Percentiles rank a stretch among this genome's conserved stretches.
Conservation (phyloP, 2,329 filamentous ascomycete species). For the Diaporthe caulivora region DNA sequence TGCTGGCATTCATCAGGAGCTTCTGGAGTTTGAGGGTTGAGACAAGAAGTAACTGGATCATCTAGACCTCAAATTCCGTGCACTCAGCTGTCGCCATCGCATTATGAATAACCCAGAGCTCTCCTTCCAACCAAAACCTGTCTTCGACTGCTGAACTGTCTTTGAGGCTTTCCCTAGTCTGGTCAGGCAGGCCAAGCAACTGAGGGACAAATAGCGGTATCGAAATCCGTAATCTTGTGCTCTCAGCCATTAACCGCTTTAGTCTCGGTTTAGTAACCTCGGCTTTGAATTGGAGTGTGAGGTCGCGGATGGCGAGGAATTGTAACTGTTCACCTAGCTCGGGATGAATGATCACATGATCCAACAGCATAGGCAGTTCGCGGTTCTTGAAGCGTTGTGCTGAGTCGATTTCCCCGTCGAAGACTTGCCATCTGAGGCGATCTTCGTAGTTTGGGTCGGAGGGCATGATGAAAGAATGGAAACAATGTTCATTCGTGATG, state of each 20-base stretch:
- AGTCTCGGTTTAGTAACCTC: not conserved
- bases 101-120: not conserved
- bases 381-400: not conserved
- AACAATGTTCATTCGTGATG: not conserved
- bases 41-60: not conserved
- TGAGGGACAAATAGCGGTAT: not conserved
- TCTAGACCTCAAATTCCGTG: not conserved
- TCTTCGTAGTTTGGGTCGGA: not conserved
- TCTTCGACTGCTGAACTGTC: fast-evolving
- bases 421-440: not conserved
- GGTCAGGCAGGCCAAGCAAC: not conserved
- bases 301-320: not conserved
- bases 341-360: not conserved
- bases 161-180: not conserved
- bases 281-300: not conserved
- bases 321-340: not conserved
- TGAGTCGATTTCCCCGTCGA: not conserved
- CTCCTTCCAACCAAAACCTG: not conserved
- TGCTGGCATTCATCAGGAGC: not conserved
- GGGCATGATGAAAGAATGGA: not conserved
- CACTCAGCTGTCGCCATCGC: fast-evolving
- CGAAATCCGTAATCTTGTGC: not conserved
- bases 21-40: not conserved
- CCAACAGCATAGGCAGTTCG: not conserved
- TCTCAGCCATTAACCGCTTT: not conserved